Percentiles rank a stretch among this genome's conserved stretches.
Evolutionary conservation across 2,329 filamentous ascomycete genomes (phyloP).

Genomic region (Trichothecium sympodiale): DNA sequence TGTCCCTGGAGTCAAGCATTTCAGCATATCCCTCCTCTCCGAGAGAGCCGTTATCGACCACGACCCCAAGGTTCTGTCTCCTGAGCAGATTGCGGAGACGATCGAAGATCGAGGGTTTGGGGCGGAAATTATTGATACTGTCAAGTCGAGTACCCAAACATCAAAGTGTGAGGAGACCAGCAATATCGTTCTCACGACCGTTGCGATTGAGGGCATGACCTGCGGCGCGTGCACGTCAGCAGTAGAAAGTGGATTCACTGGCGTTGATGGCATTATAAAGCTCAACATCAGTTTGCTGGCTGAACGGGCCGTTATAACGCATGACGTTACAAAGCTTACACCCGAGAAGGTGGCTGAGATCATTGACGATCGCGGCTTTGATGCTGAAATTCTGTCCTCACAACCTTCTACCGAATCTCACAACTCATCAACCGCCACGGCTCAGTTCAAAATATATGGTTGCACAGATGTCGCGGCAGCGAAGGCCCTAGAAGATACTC

Average conservation of each 20-base stretch:
- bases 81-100: conserved; percentile 43
- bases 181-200: conserved; percentile 59
- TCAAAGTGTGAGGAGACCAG: conserved; percentile 14
- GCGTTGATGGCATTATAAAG: conserved; percentile 65
- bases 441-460: conserved; percentile 80
- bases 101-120: conserved; percentile 70
- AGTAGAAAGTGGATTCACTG: conserved; percentile 71
- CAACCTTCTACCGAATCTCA: conserved; percentile 18
- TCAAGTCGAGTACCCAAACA: conserved; percentile 24
- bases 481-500: conserved; percentile 54
- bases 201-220: conserved; percentile 93
- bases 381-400: conserved; percentile 71
- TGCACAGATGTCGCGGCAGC: conserved; percentile 62
- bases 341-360: conserved; percentile 67
- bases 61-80: conserved; percentile 44
- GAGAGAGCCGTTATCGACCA: conserved; percentile 81
- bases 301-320: conserved; percentile 79
- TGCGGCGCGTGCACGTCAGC: conserved; percentile 94
- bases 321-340: conserved; percentile 61
- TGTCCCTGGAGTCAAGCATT: conserved; percentile 59
- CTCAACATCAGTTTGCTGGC: conserved; percentile 95
- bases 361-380: conserved; percentile 86
- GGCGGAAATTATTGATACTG: conserved; percentile 65
- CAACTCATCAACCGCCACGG: conserved; percentile 36
- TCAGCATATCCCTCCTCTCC: conserved; percentile 74